Conservation (phyloP, 495 filamentous ascomycete genomes). For the Tuber magnatum region DNA sequence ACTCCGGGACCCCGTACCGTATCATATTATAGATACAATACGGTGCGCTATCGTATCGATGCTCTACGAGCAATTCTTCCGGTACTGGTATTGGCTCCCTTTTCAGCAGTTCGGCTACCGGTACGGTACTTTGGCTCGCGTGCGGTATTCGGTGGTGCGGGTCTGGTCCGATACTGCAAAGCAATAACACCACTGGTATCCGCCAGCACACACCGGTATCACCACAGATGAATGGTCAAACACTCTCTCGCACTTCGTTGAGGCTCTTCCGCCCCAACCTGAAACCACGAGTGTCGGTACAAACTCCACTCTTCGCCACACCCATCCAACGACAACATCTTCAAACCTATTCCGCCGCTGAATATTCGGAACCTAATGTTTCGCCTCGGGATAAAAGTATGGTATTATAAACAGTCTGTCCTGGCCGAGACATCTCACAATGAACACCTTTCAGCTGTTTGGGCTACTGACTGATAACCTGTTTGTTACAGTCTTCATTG, state of each 20-base stretch:
- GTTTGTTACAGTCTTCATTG: conserved; percentile 30
- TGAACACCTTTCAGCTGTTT: neutral
- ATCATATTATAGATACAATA: neutral
- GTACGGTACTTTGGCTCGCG: neutral
- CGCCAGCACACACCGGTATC: neutral
- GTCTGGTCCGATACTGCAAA: neutral
- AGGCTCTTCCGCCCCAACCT: neutral
- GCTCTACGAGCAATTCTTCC: neutral
- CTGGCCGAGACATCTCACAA: neutral
- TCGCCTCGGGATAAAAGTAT: conserved; percentile 26
- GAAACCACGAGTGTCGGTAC: neutral
- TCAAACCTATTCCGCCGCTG: conserved; percentile 13
- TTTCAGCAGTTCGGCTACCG: neutral
- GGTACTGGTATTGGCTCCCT: neutral
- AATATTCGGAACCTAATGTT: conserved; percentile 25
- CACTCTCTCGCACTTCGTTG: neutral
- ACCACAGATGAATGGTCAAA: neutral
- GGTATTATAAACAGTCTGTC: conserved; percentile 5
- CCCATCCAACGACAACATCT: neutral
- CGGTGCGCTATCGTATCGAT: neutral
- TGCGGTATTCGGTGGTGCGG: neutral
- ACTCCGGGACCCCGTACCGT: neutral
- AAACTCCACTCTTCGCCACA: neutral
- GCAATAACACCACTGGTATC: neutral
- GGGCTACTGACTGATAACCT: conserved; percentile 4